Conservation (phyloP, 2,329 filamentous ascomycete species). For the Aspergillus tanneri region DNA sequence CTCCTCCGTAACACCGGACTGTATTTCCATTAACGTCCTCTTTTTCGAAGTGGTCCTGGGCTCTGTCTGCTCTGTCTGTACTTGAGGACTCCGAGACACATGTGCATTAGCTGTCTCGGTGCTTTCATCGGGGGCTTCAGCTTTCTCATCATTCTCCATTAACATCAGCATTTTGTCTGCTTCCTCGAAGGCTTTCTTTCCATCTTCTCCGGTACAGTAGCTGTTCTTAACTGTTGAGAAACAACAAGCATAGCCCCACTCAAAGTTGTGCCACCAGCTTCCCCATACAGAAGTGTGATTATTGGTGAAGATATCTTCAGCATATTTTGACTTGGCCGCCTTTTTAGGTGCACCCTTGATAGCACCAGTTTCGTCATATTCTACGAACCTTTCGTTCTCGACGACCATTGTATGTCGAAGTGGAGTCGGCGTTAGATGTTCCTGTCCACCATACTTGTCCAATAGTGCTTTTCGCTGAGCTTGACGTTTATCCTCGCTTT, state of each 20-base stretch:
- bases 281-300: conserved; percentile 95
- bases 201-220: conserved; percentile 92
- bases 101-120: conserved; percentile 15
- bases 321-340: conserved; percentile 82
- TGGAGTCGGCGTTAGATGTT: conserved; percentile 60
- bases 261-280: conserved; percentile 94
- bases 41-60: conserved; percentile 56
- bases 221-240: conserved; percentile 93
- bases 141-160: conserved; percentile 21
- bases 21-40: conserved; percentile 74
- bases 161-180: conserved; percentile 62
- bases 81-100: conserved; percentile 12
- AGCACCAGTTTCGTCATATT: conserved; percentile 86
- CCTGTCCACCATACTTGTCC: conserved; percentile 77
- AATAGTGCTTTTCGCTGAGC: conserved; percentile 68
- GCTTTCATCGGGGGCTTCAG: not conserved
- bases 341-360: conserved; percentile 84
- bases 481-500: conserved; percentile 66
- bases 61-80: conserved; percentile 25
- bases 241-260: conserved; percentile 96
- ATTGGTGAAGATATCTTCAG: conserved; percentile 81
- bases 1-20: conserved; percentile 73
- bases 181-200: conserved; percentile 75
- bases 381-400: conserved; percentile 83
- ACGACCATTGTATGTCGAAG: conserved; percentile 67